Evolutionary conservation across 768 basidiomycete species (phyloP), one percentile per base, ranked within the genome.

Genomic region (Lenzites betulinus): DNA sequence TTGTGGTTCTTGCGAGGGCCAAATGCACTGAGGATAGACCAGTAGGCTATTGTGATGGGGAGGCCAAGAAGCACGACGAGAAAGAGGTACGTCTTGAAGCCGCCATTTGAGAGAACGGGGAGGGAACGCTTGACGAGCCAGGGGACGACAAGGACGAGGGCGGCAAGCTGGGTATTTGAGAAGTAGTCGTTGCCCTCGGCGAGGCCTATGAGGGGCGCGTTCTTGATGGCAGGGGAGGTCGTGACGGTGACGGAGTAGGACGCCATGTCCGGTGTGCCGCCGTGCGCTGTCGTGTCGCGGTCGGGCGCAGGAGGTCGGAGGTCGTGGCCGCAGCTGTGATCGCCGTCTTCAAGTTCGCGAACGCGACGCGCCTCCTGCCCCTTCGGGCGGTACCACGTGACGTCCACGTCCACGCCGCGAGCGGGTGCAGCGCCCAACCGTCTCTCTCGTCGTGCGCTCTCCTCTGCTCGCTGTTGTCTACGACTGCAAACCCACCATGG

Each of bases 171-270:
- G 60, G 75, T 59, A 70, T 96, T 96, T 73, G 79, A 86, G 79
- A 95, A 96, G 58, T 83, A 79, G 66, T 88, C 90, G 70, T 89
- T 94, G 50, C 93, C 94, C 76, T 95, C 93, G 1, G 84, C 90
- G 52, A 93, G 85, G 59, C 90, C 90, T 43, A 88, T 77, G 63
- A 92, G 76, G 16, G 93, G 93, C 5, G 92, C 89, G 66, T 95
- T 95, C 73, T 91, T 89, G 35, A 95, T 93, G 59, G 90, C 84
- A 25, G 88, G 86, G 36, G 81, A 84, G 69, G 76, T 79, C n/a
- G 92, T 92, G 60, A 79, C 77, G 64, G 80, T 78, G 56, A 88
- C 84, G 4, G 82, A 76, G 63, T 77, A 72, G 66, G 67, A 76
- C 25, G 79, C 71, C 79, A 80, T 81, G 59, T 33, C 6, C 30